Base-by-base conservation (phyloP, 169 alveolate genomes). In the Babesia bigemina region DNA sequence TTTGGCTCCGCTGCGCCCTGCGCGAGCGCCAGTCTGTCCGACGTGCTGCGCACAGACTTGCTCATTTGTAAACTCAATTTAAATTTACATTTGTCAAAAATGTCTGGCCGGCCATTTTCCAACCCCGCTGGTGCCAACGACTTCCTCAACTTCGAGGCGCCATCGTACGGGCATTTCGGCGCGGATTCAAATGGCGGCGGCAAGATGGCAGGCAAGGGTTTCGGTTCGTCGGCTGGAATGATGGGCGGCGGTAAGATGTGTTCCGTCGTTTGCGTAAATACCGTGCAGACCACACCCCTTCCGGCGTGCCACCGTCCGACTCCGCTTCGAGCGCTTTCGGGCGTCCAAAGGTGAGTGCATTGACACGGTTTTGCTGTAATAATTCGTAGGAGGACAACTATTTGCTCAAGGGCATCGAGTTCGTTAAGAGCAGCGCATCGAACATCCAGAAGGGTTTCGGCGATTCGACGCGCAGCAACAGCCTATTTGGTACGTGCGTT, bases 321-420 rank as follows among this genome's bases (percentile, higher is more conserved):
- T 12, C 57, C 7, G 53, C 52, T n/a, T 26, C 66, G 66, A 59
- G 76, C 28, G 66, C 48, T 17, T 67, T 67, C 42, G 76, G 76
- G 16, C 52, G 76, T 1, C 13, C 62, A 1, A 52, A 39, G 44
- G 81, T 71, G 59, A 16, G 81, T 29, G 21, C 19, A 8, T 0
- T 3, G 26, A 4, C 28, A 4, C 3, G 3, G 11, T 1, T 8
- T 13, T 28, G 33, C 11, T 12, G 7, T 19, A 36, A 24, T n/a
- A 0, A 3, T 9, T 11, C 17, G 1, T 56, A 81, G 88, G 88
- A 81, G 36, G 84, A 81, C 36, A 81, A 81, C 47, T 81, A 69
- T 36, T 39, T 81, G 52, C 74, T 81, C 45, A 81, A 81, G 66
- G 88, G 88, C 16, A 72, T 81, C 19, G 88, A 81, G 14, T 81